These are phyloP conservation scores for Kodamaea sagamina DNA, from an alignment of 805 yeast genomes.

Conservation along the genomic window DNA sequence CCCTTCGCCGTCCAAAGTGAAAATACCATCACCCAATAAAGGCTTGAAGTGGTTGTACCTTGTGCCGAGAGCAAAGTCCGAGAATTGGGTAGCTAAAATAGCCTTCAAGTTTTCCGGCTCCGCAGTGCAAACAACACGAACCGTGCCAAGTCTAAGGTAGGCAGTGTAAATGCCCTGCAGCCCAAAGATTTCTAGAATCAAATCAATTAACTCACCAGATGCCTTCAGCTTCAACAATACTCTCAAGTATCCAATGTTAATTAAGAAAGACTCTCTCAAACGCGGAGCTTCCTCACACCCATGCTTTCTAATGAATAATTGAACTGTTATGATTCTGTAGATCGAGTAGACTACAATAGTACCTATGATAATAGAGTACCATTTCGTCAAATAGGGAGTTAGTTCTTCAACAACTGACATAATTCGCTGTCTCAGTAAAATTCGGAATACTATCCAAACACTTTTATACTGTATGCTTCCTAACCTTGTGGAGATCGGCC, in stretches of 20 bases:
- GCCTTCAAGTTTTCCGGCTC: slow-evolving; percentile 32
- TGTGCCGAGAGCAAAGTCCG: slow-evolving; percentile 26
- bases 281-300: slow-evolving; percentile 16
- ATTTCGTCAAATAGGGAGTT: slow-evolving; percentile 10
- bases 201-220: slow-evolving; percentile 29
- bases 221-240: slow-evolving; percentile 20
- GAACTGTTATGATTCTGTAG: slow-evolving; percentile 9
- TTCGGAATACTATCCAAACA: not conserved
- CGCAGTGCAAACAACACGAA: slow-evolving; percentile 22
- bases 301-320: slow-evolving; percentile 14
- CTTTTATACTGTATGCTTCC: not conserved
- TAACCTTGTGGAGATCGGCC: not conserved
- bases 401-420: slow-evolving; percentile 7
- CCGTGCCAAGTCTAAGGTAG: slow-evolving; percentile 16
- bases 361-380: slow-evolving; percentile 16
- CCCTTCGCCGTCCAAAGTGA: slow-evolving; percentile 30
- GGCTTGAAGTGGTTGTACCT: slow-evolving; percentile 24
- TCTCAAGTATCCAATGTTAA: slow-evolving; percentile 16
- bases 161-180: slow-evolving; percentile 6
- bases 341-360: slow-evolving; percentile 12
- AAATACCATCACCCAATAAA: slow-evolving; percentile 29
- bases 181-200: slow-evolving; percentile 14
- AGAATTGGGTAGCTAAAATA: slow-evolving; percentile 29
- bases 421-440: not conserved
- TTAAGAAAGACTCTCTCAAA: slow-evolving; percentile 8